Percentiles rank a stretch among this genome's conserved stretches.
These are phyloP conservation scores for Phaeophleospora eucalypticola DNA, from an alignment of 2,329 filamentous ascomycete species.

Conservation along the genomic window DNA sequence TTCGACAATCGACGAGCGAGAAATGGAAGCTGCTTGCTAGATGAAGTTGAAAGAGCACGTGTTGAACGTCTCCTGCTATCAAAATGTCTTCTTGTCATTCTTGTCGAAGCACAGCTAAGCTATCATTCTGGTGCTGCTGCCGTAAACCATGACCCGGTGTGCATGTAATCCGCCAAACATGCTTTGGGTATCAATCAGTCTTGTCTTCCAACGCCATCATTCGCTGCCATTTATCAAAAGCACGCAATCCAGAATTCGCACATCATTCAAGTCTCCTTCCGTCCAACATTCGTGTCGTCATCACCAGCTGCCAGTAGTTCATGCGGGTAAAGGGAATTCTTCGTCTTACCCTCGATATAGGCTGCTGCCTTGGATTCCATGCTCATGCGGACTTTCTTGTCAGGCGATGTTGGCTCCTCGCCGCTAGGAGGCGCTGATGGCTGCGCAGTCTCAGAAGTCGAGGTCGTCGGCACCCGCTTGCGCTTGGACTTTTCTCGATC, in stretches of 20 bases:
- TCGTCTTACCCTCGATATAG: neutral
- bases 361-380: neutral
- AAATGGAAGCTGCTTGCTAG: too few relatives aligned
- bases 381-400: neutral
- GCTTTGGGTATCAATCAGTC: constrained; percentile 9
- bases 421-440: neutral
- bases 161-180: constrained; percentile 6
- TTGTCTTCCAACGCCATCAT: constrained; percentile 5
- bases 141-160: too few relatives aligned
- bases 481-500: constrained; percentile 21
- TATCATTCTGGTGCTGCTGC: too few relatives aligned
- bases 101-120: too few relatives aligned
- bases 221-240: neutral
- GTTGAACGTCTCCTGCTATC: too few relatives aligned
- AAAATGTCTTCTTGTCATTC: too few relatives aligned
- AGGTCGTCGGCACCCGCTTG: constrained; percentile 22
- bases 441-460: constrained; percentile 16
- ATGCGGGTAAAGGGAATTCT: neutral
- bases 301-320: neutral
- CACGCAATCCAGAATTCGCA: too few relatives aligned
- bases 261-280: too few relatives aligned
- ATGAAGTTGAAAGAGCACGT: too few relatives aligned
- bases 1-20: too few relatives aligned
- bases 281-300: neutral
- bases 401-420: neutral